These are phyloP conservation scores for Globisporangium perplexum DNA, from an alignment of 352 stramenopile genomes.

Conservation along the genomic window DNA sequence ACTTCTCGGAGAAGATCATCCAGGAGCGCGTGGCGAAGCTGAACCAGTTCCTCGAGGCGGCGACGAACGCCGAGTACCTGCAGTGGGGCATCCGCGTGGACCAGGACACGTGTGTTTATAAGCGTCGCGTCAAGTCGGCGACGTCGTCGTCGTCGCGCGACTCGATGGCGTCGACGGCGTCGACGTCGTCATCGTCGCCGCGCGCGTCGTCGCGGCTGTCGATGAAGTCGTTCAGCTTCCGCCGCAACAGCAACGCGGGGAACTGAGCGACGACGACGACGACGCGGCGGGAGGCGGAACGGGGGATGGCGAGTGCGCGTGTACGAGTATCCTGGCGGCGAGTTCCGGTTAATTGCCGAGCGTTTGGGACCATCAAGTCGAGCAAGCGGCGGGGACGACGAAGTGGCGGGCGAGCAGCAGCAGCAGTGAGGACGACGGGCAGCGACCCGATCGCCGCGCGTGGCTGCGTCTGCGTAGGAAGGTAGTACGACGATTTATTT, in stretches of 20 bases:
- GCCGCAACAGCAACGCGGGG: constrained; percentile 48
- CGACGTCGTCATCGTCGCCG: constrained; percentile 34
- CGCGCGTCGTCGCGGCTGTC: constrained; percentile 55
- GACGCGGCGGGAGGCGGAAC: background rate
- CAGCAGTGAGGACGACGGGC: background rate
- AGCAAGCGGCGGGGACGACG: background rate
- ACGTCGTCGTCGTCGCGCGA: constrained; percentile 35
- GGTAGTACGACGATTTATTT: background rate
- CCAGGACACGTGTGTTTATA: constrained; percentile 71
- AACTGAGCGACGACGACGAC: too few species aligned
- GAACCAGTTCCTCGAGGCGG: constrained; percentile 72
- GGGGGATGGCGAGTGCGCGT: background rate
- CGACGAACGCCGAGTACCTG: constrained; percentile 65
- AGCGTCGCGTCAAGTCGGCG: constrained; percentile 48
- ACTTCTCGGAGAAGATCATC: constrained; percentile 74
- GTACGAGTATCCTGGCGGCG: background rate
- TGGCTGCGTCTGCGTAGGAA: too few species aligned
- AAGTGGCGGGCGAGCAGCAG: too few species aligned
- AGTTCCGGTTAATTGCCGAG: background rate
- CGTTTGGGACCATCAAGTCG: background rate
- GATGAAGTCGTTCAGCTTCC: constrained; percentile 71
- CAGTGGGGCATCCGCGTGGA: constrained; percentile 75
- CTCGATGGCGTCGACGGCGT: constrained; percentile 36
- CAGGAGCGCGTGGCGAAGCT: constrained; percentile 66
- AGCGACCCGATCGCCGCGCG: too few species aligned